phyloP scores from a whole-genome alignment of 768 basidiomycete species.

The Mycena metata region DNA sequence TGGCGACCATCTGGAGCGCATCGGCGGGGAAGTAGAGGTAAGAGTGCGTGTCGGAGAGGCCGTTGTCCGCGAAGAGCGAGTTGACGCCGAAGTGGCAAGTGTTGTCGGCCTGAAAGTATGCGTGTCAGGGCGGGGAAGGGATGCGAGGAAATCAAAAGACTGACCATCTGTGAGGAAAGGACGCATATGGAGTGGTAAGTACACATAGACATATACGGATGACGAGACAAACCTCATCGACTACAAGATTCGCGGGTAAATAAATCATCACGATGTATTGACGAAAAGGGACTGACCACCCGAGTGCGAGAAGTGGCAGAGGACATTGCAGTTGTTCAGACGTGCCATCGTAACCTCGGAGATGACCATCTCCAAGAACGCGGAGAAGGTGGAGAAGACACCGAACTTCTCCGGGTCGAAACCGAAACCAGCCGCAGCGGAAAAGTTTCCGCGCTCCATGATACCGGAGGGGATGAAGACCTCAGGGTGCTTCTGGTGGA shows the following conservation, averaged over 20 bases:
- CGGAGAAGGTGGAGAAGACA: slow-evolving; percentile 92
- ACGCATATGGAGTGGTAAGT: slow-evolving; percentile 1
- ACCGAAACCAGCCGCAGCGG: slow-evolving; percentile 89
- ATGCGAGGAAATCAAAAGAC: slow-evolving; percentile 30
- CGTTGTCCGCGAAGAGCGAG: slow-evolving; percentile 91
- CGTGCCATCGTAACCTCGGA: slow-evolving; percentile 96
- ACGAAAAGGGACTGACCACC: slow-evolving; percentile 63
- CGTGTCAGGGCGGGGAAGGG: slow-evolving; percentile 4
- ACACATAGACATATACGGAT: slow-evolving; percentile 8
- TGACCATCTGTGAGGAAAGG: slow-evolving; percentile 51
- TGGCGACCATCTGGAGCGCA: slow-evolving; percentile 81
- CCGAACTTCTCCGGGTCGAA: slow-evolving; percentile 87
- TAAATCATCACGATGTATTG: background rate
- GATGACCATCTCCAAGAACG: slow-evolving; percentile 92
- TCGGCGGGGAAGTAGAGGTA: slow-evolving; percentile 93
- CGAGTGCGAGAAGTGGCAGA: slow-evolving; percentile 91
- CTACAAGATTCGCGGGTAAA: slow-evolving; percentile 50
- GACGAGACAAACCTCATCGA: slow-evolving; percentile 67
- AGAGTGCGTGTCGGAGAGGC: slow-evolving; percentile 83
- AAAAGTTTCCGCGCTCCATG: slow-evolving; percentile 89
- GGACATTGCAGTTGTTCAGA: slow-evolving; percentile 88
- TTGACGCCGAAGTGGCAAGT: slow-evolving; percentile 82
- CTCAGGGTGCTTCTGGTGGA: slow-evolving; percentile 92
- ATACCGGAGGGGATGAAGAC: slow-evolving; percentile 89
- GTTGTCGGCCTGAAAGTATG: slow-evolving; percentile 51